Base-by-base conservation (phyloP, 164 flowering plant genomes). In the Kalanchoe fedtschenkoi region DNA sequence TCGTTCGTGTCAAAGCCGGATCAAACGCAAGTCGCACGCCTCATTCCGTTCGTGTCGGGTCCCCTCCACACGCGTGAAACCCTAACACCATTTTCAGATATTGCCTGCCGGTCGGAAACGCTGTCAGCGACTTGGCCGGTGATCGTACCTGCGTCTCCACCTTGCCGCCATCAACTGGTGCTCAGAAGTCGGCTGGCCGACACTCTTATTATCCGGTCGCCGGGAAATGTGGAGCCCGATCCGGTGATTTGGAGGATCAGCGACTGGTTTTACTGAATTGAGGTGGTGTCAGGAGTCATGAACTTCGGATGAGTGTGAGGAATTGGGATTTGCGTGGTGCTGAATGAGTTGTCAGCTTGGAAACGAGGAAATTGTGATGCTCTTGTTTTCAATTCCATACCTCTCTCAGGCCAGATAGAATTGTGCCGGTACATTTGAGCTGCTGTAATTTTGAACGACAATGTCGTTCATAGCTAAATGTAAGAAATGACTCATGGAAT, bases 41-140 rank as follows among this genome's bases (percentile, higher is more conserved):
- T 37, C 66, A 34, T 73, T 60, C 79, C n/a, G n/a, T n/a, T n/a
- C n/a, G n/a, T n/a, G n/a, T n/a, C n/a, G 76, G 70, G 72, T 72
- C 75, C 39, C 22, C 19, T 61, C 60, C 77, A 58, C 78, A 70
- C 78, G 74, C 66, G 77, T 62, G 71, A 69, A 68, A 64, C 71
- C 74, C 64, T 54, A 53, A n/a, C 17, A 55, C 63, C 46, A 70
- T 63, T 68, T 75, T 26, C 58, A 65, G 9, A 44, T 14, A 22
- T 63, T 24, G 53, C 34, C 29, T 60, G 5, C 51, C 68, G 55
- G 66, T 70, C 71, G 63, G 69, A 39, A 22, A 58, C 62, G 30
- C 28, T 58, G 16, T 51, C 70, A 58, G 69, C 67, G 69, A 46
- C 39, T 61, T 43, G n/a, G 39, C 66, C 70, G 55, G 60, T n/a